phyloP scores from a whole-genome alignment of 176 grass and related monocot species.

The bread wheat (Triticum aestivum) region IWGSC_CS_RefSeq_v2.1 NC_057805.1:88491357-88491856 shows the following conservation, averaged over 20 bases:
- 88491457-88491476: slow-evolving; percentile 98
- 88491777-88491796: slow-evolving; percentile 78
- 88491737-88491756: slow-evolving; percentile 79
- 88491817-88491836: slow-evolving; percentile 35
- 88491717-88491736: slow-evolving; percentile 75
- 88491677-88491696: slow-evolving; percentile 81
- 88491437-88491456: slow-evolving; percentile 93
- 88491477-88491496: slow-evolving; percentile 42
- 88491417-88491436: slow-evolving; percentile 90
- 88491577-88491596: slow-evolving; percentile 93
- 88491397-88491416: slow-evolving; percentile 98
- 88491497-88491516: slow-evolving; percentile 17
- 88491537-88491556: background rate
- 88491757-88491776: slow-evolving; percentile 87
- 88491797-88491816: slow-evolving; percentile 50
- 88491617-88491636: slow-evolving; percentile 79
- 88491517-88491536: slow-evolving; percentile 18
- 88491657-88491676: slow-evolving; percentile 72
- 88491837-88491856: slow-evolving; percentile 39
- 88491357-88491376: slow-evolving; percentile 94
- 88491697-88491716: slow-evolving; percentile 66
- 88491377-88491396: slow-evolving; percentile 87
- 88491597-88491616: slow-evolving; percentile 83
- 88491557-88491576: slow-evolving; percentile 42
- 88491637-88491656: slow-evolving; percentile 65